Evolutionary conservation across 164 flowering plant genomes (phyloP), one percentile per base, ranked within the genome.

Genomic region (Taxillus chinensis): DNA sequence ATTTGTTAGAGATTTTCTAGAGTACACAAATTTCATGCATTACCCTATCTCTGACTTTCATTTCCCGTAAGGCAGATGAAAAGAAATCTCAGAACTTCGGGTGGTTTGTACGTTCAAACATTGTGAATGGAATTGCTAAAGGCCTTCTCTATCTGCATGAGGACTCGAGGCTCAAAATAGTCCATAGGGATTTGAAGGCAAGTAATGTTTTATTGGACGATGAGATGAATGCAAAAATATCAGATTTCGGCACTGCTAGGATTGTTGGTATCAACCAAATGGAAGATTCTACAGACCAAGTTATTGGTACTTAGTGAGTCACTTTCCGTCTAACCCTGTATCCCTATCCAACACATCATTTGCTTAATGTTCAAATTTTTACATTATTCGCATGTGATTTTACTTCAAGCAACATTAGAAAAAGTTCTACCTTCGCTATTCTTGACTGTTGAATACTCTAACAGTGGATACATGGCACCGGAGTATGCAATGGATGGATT

Each of bases 191-290:
- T 60, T 57, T 75, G 7, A 75, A 72, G 50, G 60, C 71, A 9
- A 72, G 78, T 46, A 72, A 75, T 39, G 50, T 75, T 9, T 53
- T 75, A 16, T 53, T 75, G 46, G 78, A 75, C 43, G 62, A 39
- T 2, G 70, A 76, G 4, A 67, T 72, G 76, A 76, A 70, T 42
- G 64, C 73, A 6, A 76, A 76, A 61, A 70, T 73, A 15, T 68
- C 76, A 49, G 76, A 76, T 63, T 76, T 73, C 58, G 79, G 79
- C 17, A 67, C 69, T 27, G 77, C 77, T 8, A 76, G 69, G 39
- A 68, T 68, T 13, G 70, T 73, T 61, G 74, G 69, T 5, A 73
- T 43, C 16, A 60, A 73, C n/a, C 72, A 71, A 57, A 59, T 41
- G 9, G 63, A 62, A 57, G 74, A 38, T 5, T 68, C 65, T 38